Conservation (phyloP, 306 rosid species). For the Benincasa hispida region DNA sequence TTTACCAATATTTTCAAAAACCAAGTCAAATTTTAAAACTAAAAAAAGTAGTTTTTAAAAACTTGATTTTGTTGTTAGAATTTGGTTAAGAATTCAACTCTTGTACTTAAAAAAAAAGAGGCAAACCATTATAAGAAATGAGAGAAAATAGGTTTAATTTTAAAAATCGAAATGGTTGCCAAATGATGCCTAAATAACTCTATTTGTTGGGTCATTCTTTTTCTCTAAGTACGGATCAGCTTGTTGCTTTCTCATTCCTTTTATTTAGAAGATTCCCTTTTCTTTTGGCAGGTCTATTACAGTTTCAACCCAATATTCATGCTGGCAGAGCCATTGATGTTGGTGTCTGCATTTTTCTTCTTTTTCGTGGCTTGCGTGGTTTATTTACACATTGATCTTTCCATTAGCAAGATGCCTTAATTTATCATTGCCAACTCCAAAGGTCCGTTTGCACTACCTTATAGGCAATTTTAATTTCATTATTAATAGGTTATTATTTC, state of each 20-base stretch:
- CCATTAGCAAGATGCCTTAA: constrained; percentile 55
- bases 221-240: no score
- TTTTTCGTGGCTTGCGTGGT: constrained; percentile 56
- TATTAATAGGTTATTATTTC: background rate
- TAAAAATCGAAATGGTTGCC: no score
- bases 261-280: background rate
- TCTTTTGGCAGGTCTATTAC: constrained; percentile 58
- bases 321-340: constrained; percentile 96
- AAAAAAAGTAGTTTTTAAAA: no score
- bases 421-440: constrained; percentile 5
- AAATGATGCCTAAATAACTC: no score
- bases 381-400: constrained; percentile 71
- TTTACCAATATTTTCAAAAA: no score
- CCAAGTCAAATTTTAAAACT: no score
- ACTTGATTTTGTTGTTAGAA: no score
- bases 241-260: background rate
- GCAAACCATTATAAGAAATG: no score
- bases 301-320: constrained; percentile 73
- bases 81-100: no score
- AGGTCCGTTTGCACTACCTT: background rate
- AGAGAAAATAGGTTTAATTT: no score
- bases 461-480: background rate
- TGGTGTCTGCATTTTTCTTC: constrained; percentile 63
- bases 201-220: background rate
- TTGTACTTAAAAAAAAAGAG: no score